phyloP scores from a whole-genome alignment of 345 rosid genomes.

The Psidium guajava region DNA sequence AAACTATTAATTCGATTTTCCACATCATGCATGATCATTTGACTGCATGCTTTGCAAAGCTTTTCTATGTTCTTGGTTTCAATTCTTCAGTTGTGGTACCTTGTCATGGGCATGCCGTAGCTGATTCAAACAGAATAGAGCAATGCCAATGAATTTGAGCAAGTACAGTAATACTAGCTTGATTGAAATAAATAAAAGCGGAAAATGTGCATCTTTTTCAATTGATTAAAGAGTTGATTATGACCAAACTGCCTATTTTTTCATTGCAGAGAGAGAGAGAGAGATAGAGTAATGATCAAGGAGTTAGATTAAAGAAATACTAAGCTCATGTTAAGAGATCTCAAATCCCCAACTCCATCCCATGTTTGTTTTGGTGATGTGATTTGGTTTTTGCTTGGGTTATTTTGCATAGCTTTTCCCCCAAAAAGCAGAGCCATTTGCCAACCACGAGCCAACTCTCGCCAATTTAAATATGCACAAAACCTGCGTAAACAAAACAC shows the following conservation, averaged over 20 bases:
- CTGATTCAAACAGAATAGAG: not conserved
- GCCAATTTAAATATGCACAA: not conserved
- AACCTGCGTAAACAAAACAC: not conserved
- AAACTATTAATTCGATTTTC: not conserved
- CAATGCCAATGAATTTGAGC: not conserved
- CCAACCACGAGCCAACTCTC: not conserved
- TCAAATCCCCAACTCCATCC: not conserved
- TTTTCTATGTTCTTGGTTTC: not conserved
- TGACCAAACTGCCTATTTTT: not conserved
- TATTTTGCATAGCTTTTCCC: not conserved
- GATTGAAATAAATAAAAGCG: not conserved
- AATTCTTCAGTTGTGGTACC: not conserved
- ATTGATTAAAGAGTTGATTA: not conserved
- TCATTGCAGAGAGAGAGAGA: not conserved
- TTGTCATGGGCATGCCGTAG: not conserved
- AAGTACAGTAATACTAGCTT: not conserved
- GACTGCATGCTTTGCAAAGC: not conserved
- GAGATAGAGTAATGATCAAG: constrained; percentile 11
- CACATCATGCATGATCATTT: not conserved
- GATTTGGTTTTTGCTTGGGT: not conserved
- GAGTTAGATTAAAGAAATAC: constrained; percentile 13
- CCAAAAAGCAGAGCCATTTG: not conserved
- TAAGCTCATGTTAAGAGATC: not conserved
- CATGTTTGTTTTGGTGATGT: not conserved
- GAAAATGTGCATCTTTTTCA: not conserved